phyloP scores from a whole-genome alignment of 805 yeast genomes.

The Monosporozyma siamensis region DNA sequence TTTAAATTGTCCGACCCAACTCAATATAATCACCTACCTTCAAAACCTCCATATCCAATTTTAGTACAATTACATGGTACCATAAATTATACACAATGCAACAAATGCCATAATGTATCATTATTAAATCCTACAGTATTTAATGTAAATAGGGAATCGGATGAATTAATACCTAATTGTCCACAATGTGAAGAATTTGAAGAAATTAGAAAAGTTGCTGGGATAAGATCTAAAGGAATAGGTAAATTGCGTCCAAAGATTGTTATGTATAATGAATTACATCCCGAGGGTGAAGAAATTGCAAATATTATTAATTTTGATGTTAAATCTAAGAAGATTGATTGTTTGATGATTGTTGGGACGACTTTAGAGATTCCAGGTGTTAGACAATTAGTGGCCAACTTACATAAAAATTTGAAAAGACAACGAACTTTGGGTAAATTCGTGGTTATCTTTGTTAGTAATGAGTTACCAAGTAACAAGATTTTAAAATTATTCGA shows the following conservation, averaged over 20 bases:
- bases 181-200: conserved; percentile 56
- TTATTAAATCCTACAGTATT: conserved; percentile 47
- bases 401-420: conserved; percentile 49
- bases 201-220: conserved; percentile 43
- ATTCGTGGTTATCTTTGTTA: conserved; percentile 56
- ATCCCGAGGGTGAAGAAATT: conserved; percentile 83
- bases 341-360: conserved; percentile 73
- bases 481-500: conserved; percentile 42
- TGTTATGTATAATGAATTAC: conserved; percentile 62
- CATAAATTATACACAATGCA: conserved; percentile 60
- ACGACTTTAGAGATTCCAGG: conserved; percentile 79
- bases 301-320: conserved; percentile 68
- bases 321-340: conserved; percentile 49
- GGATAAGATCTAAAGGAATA: conserved; percentile 55
- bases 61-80: conserved; percentile 83
- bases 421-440: conserved; percentile 30
- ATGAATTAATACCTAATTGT: conserved; percentile 43
- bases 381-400: conserved; percentile 51
- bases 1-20: conserved; percentile 27
- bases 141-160: neutral
- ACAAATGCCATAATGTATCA: conserved; percentile 58
- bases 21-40: conserved; percentile 34
- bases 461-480: conserved; percentile 45
- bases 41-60: conserved; percentile 36
- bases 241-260: conserved; percentile 59